Percentiles rank a stretch among this genome's conserved stretches.
Evolutionary conservation across 164 flowering plant genomes (phyloP).

Genomic region (Nymphaea thermarum): DNA sequence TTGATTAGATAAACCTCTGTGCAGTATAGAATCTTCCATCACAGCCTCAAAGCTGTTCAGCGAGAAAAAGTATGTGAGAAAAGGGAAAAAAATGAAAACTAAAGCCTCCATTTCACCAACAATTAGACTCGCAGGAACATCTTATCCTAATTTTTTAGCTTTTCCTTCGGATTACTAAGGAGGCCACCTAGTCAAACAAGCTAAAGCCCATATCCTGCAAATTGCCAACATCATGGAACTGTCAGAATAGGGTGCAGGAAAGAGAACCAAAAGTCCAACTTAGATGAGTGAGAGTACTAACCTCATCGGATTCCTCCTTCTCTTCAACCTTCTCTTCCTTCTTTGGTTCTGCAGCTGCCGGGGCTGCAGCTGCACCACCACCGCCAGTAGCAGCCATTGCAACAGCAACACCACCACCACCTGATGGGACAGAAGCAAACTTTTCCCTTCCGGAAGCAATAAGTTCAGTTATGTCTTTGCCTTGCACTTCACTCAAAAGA

Average conservation of each 20-base stretch:
- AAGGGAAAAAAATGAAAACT: no score
- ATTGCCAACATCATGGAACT: no score
- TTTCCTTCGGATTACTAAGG: background rate
- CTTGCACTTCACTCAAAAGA: slow-evolving; percentile 51
- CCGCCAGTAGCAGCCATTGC: slow-evolving; percentile 25
- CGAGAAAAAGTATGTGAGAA: no score
- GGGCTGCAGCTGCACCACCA: slow-evolving; percentile 32
- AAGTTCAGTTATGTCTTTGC: slow-evolving; percentile 67
- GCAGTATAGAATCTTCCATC: no score
- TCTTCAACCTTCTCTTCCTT: slow-evolving; percentile 60
- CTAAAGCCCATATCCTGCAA: slow-evolving; percentile 45
- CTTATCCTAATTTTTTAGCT: no score
- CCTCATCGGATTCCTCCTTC: slow-evolving; percentile 70
- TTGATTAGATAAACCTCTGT: no score
- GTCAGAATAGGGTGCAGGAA: background rate
- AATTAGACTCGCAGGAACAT: no score
- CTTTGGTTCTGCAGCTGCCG: slow-evolving; percentile 34
- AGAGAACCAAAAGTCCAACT: background rate
- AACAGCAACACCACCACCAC: slow-evolving; percentile 54
- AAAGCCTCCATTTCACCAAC: no score
- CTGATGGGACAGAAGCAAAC: slow-evolving; percentile 73
- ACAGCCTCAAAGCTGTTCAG: no score
- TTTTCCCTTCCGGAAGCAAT: slow-evolving; percentile 78
- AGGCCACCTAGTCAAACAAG: slow-evolving; percentile 27
- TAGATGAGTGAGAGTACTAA: slow-evolving; percentile 4